Evolutionary conservation across 2,329 filamentous ascomycete species (phyloP), one percentile per base, ranked within the genome.

Genomic region (Paramyrothecium roridum): DNA sequence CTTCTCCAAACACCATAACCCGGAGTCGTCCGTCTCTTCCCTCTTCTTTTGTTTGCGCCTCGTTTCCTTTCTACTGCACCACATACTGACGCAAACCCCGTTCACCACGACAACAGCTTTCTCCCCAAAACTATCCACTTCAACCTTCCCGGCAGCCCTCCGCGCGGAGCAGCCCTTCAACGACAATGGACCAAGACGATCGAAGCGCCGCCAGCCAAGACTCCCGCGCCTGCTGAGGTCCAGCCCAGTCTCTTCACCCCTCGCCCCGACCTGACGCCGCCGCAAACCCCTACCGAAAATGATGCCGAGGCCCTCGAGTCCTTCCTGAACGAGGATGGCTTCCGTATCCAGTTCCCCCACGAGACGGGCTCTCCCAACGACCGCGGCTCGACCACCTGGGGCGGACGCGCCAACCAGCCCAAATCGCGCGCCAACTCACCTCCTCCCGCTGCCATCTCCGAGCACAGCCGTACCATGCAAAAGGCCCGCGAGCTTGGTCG

Each of bases 91-190:
- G 26, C 26, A 6, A 10, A 30, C 26, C 26, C 10, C 4, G 7
- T 43, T 13, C 16, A 7, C 37, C 37, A 8, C 61, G 26, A 30
- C 26, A 30, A 30, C 68, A 96, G 93, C 55, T 96, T 96, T 70
- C 83, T 97, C 37, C 93, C 93, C 34, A 93, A 96, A 71, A 98
- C 93, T 45, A 81, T 96, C 66, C 87, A 96, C 72, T 98, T 98
- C 72, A 87, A 87, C 63, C 80, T 90, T 55, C 83, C 84, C 12
- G 79, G 80, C 43, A 80, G 78, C 33, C 76, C 77, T 52, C 74
- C 72, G 56, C 75, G 68, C 59, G 67, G 67, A 57, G 69, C 64
- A 61, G 69, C 69, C 52, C 60, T 66, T 59, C 49, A 61, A 56
- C 68, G 63, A 65, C 58, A 64, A 61, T 58, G 65, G 54, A 55